Base-by-base conservation (phyloP, 2,329 filamentous ascomycete genomes). In the Neofusicoccum ribis region DNA sequence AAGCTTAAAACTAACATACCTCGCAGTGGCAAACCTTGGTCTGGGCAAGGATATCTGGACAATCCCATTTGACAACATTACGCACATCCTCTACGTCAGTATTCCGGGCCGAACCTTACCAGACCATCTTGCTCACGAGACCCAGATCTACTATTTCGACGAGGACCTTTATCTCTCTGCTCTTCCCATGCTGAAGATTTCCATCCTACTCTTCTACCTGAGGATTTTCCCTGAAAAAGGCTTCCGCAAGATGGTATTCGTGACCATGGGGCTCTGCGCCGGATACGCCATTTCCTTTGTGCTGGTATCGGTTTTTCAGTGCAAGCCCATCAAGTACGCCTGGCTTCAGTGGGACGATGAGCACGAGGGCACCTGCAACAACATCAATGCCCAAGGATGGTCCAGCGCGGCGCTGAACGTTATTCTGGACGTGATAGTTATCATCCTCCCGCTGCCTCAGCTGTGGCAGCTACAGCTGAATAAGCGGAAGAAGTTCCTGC, bases 31-130 rank as follows among this genome's bases (percentile, higher is more conserved):
- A 51, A 69, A 74, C 36, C 76, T 81, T 54, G 84, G 84, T 0
- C 71, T 85, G 6, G 82, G 84, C 1, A 78, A 72, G 17, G 84
- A 86, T 64, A 78, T 85, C 34, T 86, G 83, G 83, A 81, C 80
- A 0, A 67, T 86, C 2, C 68, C 74, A 0, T 71, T 76, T 1
- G 70, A 77, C 0, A 73, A 78, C n/a, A 79, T 86, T 44, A 82
- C 78, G 7, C 69, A 70, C 0, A 82, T 86, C 34, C 71, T 78
- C 7, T 73, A 76, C 46, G 73, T 73, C 67, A 64, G 70, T 65
- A 27, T 14, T 23, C 5, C 36, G 1, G 8, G 7, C 41, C 31
- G 20, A 17, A 46, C 15, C 14, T 31, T 59, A 39, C 15, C 20
- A 3, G 11, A 47, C 6, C 37, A 49, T 49, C 7, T 43, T 14